Evolutionary conservation across 257 asterid species (phyloP), one percentile per base, ranked within the genome.

Genomic region (Solanum pennellii): DNA sequence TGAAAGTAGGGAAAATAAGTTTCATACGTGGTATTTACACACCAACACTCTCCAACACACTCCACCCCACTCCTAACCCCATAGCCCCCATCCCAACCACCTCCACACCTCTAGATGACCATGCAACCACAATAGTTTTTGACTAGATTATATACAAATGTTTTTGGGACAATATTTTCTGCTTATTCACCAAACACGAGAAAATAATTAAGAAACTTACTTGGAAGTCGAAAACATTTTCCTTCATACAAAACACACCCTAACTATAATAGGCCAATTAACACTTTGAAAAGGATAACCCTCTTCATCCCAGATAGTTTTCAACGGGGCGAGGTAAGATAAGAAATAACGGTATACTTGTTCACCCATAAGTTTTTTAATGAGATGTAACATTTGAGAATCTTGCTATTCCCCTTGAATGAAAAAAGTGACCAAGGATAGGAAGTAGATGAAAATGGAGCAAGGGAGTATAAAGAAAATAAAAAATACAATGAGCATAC

Each of bases 401-500:
- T 29, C 75, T 68, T 68, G 23, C 41, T 29, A 12, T 69, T 69
- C 18, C 39, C 39, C 23, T 69, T 3, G 2, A 1, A 14, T 69
- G 41, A 15, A 69, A 66, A 65, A 65, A 11, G 33, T 65, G 72
- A 11, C 31, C 29, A 69, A 29, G 39, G 75, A 69, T 14, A 29
- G 39, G 75, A 69, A 69, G 75, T 14, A 7, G 6, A 29, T 69
- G 75, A 29, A 29, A 3, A 93, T n/a, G 33, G 72, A 65, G 33
- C 9, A 65, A 65, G 72, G 18, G 33, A 65, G 33, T n/a, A 65
- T 65, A 15, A 65, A n/a, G 29, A 60, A 65, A 65, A 65, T n/a
- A n/a, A 49, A 49, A 82, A 9, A 31, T 29, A 33, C 29, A 71
- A n/a, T 15, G 88, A 41, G 49, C 92, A 9, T 92, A 97, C 99